These are phyloP conservation scores for Xerocomellus amylosporus DNA, from an alignment of 768 basidiomycete species.

Conservation along the genomic window DNA sequence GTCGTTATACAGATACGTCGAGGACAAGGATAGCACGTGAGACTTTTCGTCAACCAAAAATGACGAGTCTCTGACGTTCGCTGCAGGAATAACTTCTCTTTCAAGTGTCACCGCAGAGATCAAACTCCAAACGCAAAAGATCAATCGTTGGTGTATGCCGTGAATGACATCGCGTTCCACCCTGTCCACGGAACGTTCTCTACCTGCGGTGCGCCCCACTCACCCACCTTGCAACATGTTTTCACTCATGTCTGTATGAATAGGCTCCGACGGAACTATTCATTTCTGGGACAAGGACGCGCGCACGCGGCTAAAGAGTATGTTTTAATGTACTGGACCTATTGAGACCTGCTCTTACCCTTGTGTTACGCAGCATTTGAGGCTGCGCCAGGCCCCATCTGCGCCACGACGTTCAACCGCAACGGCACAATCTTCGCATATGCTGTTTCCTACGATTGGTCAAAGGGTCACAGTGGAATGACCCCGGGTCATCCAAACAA, in stretches of 20 bases:
- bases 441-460: constrained; percentile 92
- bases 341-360: neutral
- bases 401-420: constrained; percentile 81
- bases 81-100: constrained; percentile 75
- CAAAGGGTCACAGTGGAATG: constrained; percentile 86
- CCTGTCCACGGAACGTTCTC: constrained; percentile 82
- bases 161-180: constrained; percentile 87
- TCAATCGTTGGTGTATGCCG: constrained; percentile 71
- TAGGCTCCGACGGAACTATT: constrained; percentile 81
- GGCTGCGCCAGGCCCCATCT: constrained; percentile 68
- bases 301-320: constrained; percentile 88
- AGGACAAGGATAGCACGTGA: constrained; percentile 76
- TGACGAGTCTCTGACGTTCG: neutral
- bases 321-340: neutral
- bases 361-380: constrained; percentile 60
- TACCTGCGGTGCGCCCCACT: constrained; percentile 56
- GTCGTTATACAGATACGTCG: constrained; percentile 60
- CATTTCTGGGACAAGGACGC: constrained; percentile 96
- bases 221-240: constrained; percentile 21
- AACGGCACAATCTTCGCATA: constrained; percentile 90
- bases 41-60: constrained; percentile 17
- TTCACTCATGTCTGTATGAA: constrained; percentile 6
- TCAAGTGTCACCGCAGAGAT: constrained; percentile 77
- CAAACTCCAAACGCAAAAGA: constrained; percentile 54
- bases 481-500: constrained; percentile 69